Conservation (phyloP, 2,329 filamentous ascomycete species). For the Neurospora sp. region DNA sequence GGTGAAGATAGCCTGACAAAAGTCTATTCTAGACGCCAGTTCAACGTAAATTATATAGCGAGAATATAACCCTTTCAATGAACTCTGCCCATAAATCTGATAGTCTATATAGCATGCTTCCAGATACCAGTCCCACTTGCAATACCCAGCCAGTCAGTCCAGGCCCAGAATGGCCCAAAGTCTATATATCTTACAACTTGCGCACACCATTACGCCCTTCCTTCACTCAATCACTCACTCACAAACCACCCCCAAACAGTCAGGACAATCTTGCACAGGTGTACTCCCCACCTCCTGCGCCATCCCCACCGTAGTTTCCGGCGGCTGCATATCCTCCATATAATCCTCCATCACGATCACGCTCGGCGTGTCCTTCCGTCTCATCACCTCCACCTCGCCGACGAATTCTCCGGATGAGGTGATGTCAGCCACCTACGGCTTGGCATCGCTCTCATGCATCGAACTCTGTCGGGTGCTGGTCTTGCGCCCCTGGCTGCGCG, state of each 20-base stretch:
- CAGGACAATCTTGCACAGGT: background rate
- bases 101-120: background rate
- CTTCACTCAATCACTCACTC: background rate
- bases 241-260: background rate
- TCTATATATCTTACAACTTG: background rate
- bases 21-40: background rate
- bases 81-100: background rate
- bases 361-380: background rate
- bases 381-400: background rate
- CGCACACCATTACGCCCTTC: background rate
- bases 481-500: conserved; percentile 33
- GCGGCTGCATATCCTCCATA: background rate
- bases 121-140: background rate
- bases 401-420: background rate
- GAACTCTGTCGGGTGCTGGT: conserved; percentile 32
- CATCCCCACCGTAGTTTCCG: background rate
- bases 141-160: background rate
- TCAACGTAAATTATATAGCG: background rate
- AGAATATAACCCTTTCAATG: background rate
- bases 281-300: background rate
- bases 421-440: conserved; percentile 1
- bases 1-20: background rate
- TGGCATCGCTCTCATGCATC: conserved; percentile 28
- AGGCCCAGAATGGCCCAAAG: background rate
- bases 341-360: background rate